Conservation (phyloP, 805 yeast species). For the Saccharomyces jurei region DNA sequence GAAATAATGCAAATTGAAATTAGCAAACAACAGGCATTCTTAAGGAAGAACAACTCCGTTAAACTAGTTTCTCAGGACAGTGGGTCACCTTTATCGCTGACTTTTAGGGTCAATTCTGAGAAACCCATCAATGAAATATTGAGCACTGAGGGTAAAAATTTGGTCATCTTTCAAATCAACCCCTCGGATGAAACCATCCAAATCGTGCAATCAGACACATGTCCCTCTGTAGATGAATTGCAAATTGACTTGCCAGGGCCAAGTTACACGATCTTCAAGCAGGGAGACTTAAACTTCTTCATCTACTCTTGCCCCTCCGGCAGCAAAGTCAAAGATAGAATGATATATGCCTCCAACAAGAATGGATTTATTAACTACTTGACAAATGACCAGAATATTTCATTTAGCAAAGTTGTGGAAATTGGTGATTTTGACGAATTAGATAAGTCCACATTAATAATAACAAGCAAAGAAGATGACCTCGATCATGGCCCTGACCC, state of each 20-base stretch:
- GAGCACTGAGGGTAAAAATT: conserved; percentile 31
- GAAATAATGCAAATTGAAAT: conserved; percentile 22
- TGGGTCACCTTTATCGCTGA: conserved; percentile 19
- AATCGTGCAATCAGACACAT: conserved; percentile 25
- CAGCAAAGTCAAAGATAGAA: conserved; percentile 80
- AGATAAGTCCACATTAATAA: conserved; percentile 36
- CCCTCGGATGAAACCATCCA: conserved; percentile 40
- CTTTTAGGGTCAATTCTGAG: conserved; percentile 17
- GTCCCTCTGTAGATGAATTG: conserved; percentile 25
- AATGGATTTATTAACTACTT: conserved; percentile 49
- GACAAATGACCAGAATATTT: conserved; percentile 30
- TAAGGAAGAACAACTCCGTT: conserved; percentile 17
- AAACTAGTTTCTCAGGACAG: conserved; percentile 25
- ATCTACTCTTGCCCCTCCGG: conserved; percentile 87
- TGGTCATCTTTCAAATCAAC: conserved; percentile 47
- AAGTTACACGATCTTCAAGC: conserved; percentile 51
- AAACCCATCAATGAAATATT: background rate
- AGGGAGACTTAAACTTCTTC: conserved; percentile 42
- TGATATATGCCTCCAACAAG: conserved; percentile 84
- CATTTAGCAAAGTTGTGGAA: conserved; percentile 46
- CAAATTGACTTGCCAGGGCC: conserved; percentile 35
- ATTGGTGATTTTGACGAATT: conserved; percentile 68
- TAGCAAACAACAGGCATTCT: conserved; percentile 22
- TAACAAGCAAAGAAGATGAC: conserved; percentile 20
- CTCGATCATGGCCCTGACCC: conserved; percentile 20